phyloP scores from a whole-genome alignment of 192 early-diverging fungal genomes.

The Coemansia sp. region DNA sequence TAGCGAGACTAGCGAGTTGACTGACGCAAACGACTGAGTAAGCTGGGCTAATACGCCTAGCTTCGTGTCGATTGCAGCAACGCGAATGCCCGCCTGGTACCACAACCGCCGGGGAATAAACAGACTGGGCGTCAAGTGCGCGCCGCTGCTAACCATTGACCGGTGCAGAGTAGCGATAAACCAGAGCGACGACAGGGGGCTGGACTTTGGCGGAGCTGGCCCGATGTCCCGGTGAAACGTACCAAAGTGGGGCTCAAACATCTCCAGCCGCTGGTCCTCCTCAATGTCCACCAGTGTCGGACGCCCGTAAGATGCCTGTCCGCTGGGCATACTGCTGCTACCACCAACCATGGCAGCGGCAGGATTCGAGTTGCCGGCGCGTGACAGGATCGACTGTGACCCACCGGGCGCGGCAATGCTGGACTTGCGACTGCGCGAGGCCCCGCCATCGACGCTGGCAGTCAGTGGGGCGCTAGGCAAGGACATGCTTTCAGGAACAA shows the following conservation, averaged over 20 bases:
- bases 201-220: slow-evolving; percentile 47
- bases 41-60: slow-evolving; percentile 51
- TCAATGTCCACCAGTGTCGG: slow-evolving; percentile 51
- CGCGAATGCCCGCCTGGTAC: slow-evolving; percentile 56
- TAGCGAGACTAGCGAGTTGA: slow-evolving; percentile 30
- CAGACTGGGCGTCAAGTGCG: slow-evolving; percentile 47
- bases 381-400: slow-evolving; percentile 2
- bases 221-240: slow-evolving; percentile 51
- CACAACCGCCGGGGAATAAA: slow-evolving; percentile 56
- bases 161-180: slow-evolving; percentile 51
- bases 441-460: slow-evolving; percentile 22
- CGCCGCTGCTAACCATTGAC: slow-evolving; percentile 52
- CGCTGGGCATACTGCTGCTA: background rate
- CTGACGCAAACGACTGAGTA: slow-evolving; percentile 46
- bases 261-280: slow-evolving; percentile 53
- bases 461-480: slow-evolving; percentile 27
- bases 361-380: background rate
- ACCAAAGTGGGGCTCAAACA: slow-evolving; percentile 56
- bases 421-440: slow-evolving; percentile 44
- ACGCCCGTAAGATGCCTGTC: slow-evolving; percentile 21
- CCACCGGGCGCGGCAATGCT: slow-evolving; percentile 32
- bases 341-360: background rate
- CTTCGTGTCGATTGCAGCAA: slow-evolving; percentile 56
- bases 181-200: slow-evolving; percentile 54
- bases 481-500: slow-evolving; percentile 32